Base-by-base conservation (phyloP, 208 protist genomes). In the Leptomonas pyrrhocoris region DNA sequence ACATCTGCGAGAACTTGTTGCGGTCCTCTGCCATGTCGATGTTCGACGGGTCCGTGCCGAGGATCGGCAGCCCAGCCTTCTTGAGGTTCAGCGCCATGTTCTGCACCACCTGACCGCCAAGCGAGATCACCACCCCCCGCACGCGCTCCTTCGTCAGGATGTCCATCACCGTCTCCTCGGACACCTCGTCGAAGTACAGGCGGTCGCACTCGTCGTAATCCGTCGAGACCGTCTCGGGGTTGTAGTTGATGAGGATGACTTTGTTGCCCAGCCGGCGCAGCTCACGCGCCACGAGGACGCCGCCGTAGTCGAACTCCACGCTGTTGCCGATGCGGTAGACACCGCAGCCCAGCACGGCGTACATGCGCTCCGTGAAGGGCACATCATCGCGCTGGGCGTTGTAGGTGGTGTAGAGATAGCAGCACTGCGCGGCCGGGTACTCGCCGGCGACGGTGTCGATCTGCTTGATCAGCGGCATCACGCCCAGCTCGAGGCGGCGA, bases 171-270 rank as follows among this genome's bases (percentile, higher is more conserved):
- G 94, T 82, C 80, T 99, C 98, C 67, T 98, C 86, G 2, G 90
- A 97, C 16, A 99, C 75, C 79, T 99, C 98, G 67, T 99, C 98
- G 81, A 99, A 99, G 88, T 99, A 99, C 12, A 99, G 87, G 15
- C 97, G 93, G 77, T 99, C 97, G 77, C 89, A 96, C 83, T 98
- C 96, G 83, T 98, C 97, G 83, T 98, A 99, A 88, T 99, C 98
- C 31, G 98, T 99, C 18, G 91, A 97, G n/a, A 99, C 98, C 15
- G 98, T 99, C 77, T 99, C 98, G 25, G 98, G 98, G 88, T 99
- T 99, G 89, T 98, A 99, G 92, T 99, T 99, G 77, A 99, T 97
- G 83, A 99, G 96, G 70, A 99, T 97, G 9, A 98, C 95, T 69
- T 95, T 94, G 73, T 97, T 84, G 38, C 96, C 98, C 23, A 99